Evolutionary conservation across 495 filamentous ascomycete genomes (phyloP), one percentile per base, ranked within the genome.

Genomic region (Hypoxylon intermedium): DNA sequence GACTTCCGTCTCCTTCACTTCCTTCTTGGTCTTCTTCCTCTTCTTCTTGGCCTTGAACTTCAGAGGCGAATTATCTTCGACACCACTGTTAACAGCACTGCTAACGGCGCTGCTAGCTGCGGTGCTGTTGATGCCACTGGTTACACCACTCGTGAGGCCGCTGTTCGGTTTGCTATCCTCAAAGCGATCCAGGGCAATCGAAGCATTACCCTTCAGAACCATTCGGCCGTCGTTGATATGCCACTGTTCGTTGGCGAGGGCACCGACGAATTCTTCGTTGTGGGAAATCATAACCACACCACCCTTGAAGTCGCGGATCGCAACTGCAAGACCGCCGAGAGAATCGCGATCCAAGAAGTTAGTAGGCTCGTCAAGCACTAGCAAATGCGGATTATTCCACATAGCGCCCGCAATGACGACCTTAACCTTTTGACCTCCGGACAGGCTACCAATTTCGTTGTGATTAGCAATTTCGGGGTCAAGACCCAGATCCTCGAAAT

Each of bases 381-480:
- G 85, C 58, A 98, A 78, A 79, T 98, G 94, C 0, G 94, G 94
- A 80, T 97, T 98, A 77, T 96, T 96, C 94, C 93, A 96, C 92
- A 97, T 94, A 58, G 91, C 91, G 64, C 90, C 92, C n/a, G 94
- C 93, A 41, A 98, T 85, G 42, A 98, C 94, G 38, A 98, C 94
- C 83, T 98, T 98, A 76, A 98, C 94, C 77, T 98, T 98, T 72
- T 98, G 94, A n/a, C 94, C 94, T 76, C 94, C 94, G 4, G 93
- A 97, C 3, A 98, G 81, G 70, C 94, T 95, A 41, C 92, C 93
- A 69, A 98, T 98, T 74, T 97, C 86, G 74, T 97, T 98, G 84
- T 98, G 95, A 76, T 95, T 95, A 57, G 94, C 94, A 69, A 98
- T 97, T 66, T 98, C 94, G 1, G 94, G 93, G 71, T 97, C 94